Evolutionary conservation across 331 rosid genomes (phyloP).

Genomic region (Malus hybrid): DNA sequence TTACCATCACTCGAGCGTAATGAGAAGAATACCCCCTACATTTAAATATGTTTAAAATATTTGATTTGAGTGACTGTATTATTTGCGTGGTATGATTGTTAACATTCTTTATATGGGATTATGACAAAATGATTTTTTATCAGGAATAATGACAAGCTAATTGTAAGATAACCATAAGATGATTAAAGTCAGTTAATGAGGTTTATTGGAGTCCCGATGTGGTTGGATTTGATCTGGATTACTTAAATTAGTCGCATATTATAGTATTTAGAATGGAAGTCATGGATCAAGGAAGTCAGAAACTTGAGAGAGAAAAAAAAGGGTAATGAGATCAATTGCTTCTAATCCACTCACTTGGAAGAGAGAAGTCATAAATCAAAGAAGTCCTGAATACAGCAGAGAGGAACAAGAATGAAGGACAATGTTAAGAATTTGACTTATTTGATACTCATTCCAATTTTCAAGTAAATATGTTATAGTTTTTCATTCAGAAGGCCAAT

Average conservation of each 20-base stretch:
- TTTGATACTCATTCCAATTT: not conserved
- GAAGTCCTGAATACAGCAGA: not conserved
- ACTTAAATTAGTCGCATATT: not conserved
- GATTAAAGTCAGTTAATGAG: not conserved
- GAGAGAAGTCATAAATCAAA: too few species aligned
- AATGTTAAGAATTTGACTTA: too few species aligned
- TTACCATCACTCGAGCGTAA: too few species aligned
- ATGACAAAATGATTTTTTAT: not conserved
- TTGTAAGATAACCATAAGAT: not conserved
- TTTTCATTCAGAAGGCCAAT: not conserved
- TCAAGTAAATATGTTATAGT: too few species aligned
- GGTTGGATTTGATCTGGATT: not conserved
- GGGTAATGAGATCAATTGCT: too few species aligned
- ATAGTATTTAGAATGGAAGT: too few species aligned
- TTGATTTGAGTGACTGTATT: not conserved
- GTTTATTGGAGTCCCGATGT: not conserved
- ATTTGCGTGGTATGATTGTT: not conserved
- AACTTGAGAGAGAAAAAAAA: too few species aligned
- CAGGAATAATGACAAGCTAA: not conserved
- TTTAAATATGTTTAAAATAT: not conserved
- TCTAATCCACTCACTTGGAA: not conserved
- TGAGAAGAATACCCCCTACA: too few species aligned
- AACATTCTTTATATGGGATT: not conserved
- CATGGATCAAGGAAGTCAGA: too few species aligned
- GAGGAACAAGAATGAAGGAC: not conserved